Percentiles rank a stretch among this genome's conserved stretches.
Evolutionary conservation across 257 asterid genomes (phyloP).

Genomic region (Solanum medicagineum): DNA sequence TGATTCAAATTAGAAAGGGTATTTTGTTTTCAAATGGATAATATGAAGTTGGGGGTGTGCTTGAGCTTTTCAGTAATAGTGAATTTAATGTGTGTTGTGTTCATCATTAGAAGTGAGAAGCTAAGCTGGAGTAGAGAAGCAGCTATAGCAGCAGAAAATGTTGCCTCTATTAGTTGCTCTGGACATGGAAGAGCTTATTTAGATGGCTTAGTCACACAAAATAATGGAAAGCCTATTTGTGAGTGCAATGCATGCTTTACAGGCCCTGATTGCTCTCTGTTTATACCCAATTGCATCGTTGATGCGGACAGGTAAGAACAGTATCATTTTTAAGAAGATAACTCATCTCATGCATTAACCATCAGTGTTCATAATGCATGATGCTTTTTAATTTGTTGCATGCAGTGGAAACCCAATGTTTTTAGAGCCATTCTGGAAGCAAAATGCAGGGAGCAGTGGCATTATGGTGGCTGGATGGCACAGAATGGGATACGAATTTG

Average conservation of each 20-base stretch:
- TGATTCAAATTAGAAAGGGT: not conserved
- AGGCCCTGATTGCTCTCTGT: conserved; percentile 40
- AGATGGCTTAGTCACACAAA: conserved; percentile 21
- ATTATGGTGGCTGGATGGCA: not conserved
- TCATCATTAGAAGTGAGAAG: not conserved
- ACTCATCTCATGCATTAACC: no score
- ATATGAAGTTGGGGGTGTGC: not conserved
- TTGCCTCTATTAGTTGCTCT: conserved; percentile 34
- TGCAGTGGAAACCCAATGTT: conserved; percentile 31
- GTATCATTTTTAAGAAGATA: no score
- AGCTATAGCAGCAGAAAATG: conserved; percentile 54
- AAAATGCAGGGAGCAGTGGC: not conserved
- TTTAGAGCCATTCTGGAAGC: conserved; percentile 19
- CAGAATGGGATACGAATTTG: conserved; percentile 3
- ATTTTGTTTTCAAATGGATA: not conserved
- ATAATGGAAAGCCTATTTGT: conserved; percentile 30
- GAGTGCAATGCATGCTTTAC: conserved; percentile 57
- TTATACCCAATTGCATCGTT: conserved; percentile 27
- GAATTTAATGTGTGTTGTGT: not conserved
- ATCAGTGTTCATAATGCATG: no score
- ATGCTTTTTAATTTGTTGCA: not conserved
- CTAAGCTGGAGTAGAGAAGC: conserved; percentile 45
- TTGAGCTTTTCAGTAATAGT: not conserved
- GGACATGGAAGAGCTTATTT: conserved; percentile 58
- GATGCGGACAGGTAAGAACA: conserved; percentile 27